phyloP scores from a whole-genome alignment of 768 basidiomycete genomes.

The Russula lepida region DNA sequence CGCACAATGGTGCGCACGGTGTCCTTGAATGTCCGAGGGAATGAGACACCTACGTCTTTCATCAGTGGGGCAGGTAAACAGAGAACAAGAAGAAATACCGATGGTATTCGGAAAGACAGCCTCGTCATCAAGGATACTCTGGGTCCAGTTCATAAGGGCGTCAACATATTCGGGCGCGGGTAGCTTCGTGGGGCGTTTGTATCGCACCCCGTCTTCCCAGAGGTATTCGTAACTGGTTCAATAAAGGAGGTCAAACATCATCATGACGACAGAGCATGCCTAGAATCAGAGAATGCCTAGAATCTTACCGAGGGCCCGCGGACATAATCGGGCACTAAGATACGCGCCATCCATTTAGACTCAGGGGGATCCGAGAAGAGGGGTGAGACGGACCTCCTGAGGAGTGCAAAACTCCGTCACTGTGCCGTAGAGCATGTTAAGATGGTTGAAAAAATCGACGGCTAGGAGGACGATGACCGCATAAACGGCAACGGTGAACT shows the following conservation, averaged over 20 bases:
- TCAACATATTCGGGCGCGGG: constrained; percentile 95
- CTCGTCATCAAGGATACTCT: constrained; percentile 87
- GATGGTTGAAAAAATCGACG: constrained; percentile 98
- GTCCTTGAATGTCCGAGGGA: constrained; percentile 33
- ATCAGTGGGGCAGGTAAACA: neutral
- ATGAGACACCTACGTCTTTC: constrained; percentile 5
- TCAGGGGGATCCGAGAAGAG: neutral
- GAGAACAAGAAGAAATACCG: constrained; percentile 34
- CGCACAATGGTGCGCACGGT: constrained; percentile 89
- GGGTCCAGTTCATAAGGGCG: constrained; percentile 98
- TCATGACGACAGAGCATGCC: neutral
- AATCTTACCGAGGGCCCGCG: constrained; percentile 76
- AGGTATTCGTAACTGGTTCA: constrained; percentile 77
- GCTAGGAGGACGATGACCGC: constrained; percentile 39
- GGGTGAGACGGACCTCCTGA: constrained; percentile 56
- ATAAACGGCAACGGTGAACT: neutral
- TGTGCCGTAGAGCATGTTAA: constrained; percentile 99
- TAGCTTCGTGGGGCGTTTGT: constrained; percentile 88
- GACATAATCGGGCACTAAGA: constrained; percentile 91
- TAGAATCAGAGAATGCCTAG: constrained; percentile 22
- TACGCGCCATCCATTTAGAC: neutral
- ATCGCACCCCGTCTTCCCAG: constrained; percentile 86
- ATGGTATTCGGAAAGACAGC: constrained; percentile 90
- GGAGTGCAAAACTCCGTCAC: constrained; percentile 97
- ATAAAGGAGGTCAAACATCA: neutral